phyloP scores from a whole-genome alignment of 768 basidiomycete genomes.

The Candolleomyces aberdarensis region DNA sequence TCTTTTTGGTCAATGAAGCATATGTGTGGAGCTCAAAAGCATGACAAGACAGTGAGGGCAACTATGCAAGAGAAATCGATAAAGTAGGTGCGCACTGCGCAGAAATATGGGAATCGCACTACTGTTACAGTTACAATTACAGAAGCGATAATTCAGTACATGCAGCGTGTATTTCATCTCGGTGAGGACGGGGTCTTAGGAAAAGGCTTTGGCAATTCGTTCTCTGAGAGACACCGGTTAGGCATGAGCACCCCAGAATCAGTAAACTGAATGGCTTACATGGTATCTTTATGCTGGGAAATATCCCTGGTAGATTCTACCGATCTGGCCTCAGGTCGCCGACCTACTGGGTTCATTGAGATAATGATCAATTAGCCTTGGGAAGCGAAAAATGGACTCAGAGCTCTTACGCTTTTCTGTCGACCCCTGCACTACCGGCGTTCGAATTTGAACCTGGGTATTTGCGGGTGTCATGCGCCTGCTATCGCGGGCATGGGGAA shows the following conservation, averaged over 20 bases:
- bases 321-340: slow-evolving; percentile 4
- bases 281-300: slow-evolving; percentile 5
- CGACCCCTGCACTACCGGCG: background rate
- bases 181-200: background rate
- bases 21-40: no score
- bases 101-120: no score
- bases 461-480: no score
- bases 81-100: no score
- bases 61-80: no score
- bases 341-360: background rate
- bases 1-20: no score
- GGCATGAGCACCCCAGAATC: background rate
- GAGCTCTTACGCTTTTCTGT: background rate
- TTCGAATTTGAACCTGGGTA: background rate
- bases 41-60: no score
- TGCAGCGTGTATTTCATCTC: background rate
- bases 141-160: background rate
- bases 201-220: slow-evolving; percentile 7
- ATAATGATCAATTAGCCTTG: background rate
- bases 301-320: slow-evolving; percentile 6
- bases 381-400: background rate
- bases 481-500: no score
- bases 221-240: background rate
- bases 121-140: no score
- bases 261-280: background rate